Percentiles rank a stretch among this genome's conserved stretches.
These are phyloP conservation scores for Botrytis galanthina DNA, from an alignment of 2,329 filamentous ascomycete genomes.

Conservation along the genomic window DNA sequence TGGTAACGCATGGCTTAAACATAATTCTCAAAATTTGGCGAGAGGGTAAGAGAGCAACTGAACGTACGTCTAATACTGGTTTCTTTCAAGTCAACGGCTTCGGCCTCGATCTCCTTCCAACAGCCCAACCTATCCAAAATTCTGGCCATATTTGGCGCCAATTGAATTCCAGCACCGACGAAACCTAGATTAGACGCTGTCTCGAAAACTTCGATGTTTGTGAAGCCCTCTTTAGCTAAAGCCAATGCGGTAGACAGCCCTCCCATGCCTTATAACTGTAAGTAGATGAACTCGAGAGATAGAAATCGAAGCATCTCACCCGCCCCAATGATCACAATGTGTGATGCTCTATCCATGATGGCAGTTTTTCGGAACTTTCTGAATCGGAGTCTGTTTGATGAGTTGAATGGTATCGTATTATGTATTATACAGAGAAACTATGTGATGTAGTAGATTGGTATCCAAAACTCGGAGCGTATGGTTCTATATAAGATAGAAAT, in stretches of 20 bases:
- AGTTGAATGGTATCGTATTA: neutral
- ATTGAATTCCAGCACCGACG: conserved; percentile 80
- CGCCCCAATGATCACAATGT: conserved; percentile 49
- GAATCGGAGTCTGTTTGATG: neutral
- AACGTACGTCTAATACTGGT: conserved; percentile 67
- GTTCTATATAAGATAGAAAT: neutral
- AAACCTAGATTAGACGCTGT: conserved; percentile 72
- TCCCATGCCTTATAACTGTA: conserved; percentile 63
- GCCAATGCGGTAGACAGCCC: conserved; percentile 70
- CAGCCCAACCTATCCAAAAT: conserved; percentile 71
- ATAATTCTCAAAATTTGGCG: neutral
- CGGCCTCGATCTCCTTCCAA: conserved; percentile 67
- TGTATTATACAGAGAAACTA: neutral
- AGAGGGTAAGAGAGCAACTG: neutral
- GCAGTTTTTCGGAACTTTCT: neutral
- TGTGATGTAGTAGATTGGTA: neutral
- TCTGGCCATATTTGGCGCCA: conserved; percentile 78
- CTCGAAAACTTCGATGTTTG: conserved; percentile 71
- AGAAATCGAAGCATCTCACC: conserved; percentile 39
- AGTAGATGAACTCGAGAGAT: neutral
- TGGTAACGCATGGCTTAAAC: neutral
- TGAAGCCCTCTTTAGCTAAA: conserved; percentile 74
- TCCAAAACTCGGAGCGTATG: neutral
- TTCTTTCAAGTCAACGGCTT: conserved; percentile 67
- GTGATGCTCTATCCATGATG: conserved; percentile 10